phyloP scores from a whole-genome alignment of 2,329 filamentous ascomycete species.

The Arthrinium puccinioides region DNA sequence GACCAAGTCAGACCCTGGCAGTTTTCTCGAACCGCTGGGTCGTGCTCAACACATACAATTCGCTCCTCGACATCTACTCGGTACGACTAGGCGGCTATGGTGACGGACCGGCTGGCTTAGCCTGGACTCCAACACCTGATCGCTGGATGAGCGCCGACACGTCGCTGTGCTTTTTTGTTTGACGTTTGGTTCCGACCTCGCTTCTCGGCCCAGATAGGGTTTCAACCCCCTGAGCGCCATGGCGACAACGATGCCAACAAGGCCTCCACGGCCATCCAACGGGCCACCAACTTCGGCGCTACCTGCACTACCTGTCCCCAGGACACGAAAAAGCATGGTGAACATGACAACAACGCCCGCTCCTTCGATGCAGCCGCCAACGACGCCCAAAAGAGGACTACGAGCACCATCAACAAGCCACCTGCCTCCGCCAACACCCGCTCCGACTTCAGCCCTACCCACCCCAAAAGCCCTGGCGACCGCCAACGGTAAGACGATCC shows the following conservation, averaged over 20 bases:
- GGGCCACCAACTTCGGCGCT: conserved; percentile 66
- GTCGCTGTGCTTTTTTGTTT: too few relatives aligned
- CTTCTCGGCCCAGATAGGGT: too few relatives aligned
- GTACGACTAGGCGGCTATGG: too few relatives aligned
- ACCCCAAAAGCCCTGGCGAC: conserved; percentile 48
- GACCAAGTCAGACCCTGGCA: too few relatives aligned
- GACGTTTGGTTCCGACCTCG: too few relatives aligned
- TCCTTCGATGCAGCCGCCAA: conserved; percentile 34
- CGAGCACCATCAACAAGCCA: conserved; percentile 53
- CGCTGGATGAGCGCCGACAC: too few relatives aligned
- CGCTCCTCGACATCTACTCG: too few relatives aligned
- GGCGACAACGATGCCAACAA: conserved; percentile 53
- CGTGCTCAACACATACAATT: too few relatives aligned
- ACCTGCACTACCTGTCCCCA: conserved; percentile 66
- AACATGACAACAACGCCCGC: conserved; percentile 33
- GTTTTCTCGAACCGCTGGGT: too few relatives aligned
- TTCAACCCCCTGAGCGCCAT: too few relatives aligned
- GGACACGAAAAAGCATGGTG: conserved; percentile 61
- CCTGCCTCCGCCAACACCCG: conserved; percentile 41
- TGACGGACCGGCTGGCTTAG: too few relatives aligned
- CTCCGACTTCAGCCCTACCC: conserved; percentile 46
- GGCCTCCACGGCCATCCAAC: conserved; percentile 59
- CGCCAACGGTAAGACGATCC: conserved; percentile 61
- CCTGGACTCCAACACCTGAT: too few relatives aligned
- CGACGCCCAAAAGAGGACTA: conserved; percentile 49